Conservation (phyloP, 1,284 basidiomycete genomes). For the Tausonia pullulans region DNA sequence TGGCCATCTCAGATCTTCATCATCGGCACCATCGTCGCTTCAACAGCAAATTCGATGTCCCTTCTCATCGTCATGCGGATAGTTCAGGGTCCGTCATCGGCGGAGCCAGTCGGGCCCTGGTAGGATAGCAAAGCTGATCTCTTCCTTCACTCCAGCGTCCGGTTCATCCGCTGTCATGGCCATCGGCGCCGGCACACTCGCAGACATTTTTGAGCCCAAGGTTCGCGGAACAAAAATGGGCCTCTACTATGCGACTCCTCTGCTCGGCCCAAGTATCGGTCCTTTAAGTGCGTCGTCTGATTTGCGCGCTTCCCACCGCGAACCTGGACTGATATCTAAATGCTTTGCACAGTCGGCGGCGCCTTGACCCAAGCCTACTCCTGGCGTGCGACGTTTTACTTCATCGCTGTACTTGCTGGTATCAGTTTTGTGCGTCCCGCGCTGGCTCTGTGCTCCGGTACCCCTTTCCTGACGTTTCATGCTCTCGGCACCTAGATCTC, state of each 20-base stretch:
- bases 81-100: constrained; percentile 37
- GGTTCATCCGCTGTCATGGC: constrained; percentile 65
- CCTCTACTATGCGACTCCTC: constrained; percentile 11
- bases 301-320: neutral
- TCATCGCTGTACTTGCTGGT: constrained; percentile 54
- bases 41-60: constrained; percentile 46
- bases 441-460: no score
- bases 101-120: constrained; percentile 39
- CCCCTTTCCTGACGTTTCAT: neutral
- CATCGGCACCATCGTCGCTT: constrained; percentile 48
- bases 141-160: constrained; percentile 17
- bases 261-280: constrained; percentile 7
- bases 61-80: constrained; percentile 57
- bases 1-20: constrained; percentile 42
- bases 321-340: neutral
- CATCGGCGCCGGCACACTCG: constrained; percentile 68
- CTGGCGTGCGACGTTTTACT: constrained; percentile 75
- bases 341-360: constrained; percentile 40
- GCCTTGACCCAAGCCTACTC: constrained; percentile 53
- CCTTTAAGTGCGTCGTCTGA: neutral
- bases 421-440: constrained; percentile 35
- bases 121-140: constrained; percentile 6
- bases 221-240: constrained; percentile 48
- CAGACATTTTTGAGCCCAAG: constrained; percentile 66
- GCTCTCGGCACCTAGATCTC: constrained; percentile 26